Evolutionary conservation across 352 stramenopile species (phyloP).

Genomic region (Phytophthora litchii): DNA sequence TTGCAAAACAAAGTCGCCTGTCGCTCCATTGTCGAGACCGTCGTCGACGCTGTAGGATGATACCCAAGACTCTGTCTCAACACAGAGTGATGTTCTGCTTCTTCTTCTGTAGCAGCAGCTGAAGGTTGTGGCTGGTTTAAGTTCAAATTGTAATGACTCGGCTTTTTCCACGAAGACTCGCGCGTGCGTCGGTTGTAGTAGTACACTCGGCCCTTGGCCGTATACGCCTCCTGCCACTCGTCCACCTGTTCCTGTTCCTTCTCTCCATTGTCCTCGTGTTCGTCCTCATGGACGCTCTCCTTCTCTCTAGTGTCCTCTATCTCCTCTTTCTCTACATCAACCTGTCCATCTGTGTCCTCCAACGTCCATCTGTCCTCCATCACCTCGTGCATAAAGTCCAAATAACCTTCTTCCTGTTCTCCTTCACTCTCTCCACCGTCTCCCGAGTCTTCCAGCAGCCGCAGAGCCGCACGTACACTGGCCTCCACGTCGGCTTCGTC

Average conservation of each 20-base stretch:
- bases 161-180: slow-evolving; percentile 85
- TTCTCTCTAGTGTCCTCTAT: slow-evolving; percentile 8
- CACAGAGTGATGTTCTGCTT: slow-evolving; percentile 26
- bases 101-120: slow-evolving; percentile 15
- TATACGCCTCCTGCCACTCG: slow-evolving; percentile 87
- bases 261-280: slow-evolving; percentile 10
- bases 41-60: slow-evolving; percentile 25
- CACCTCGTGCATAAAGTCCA: slow-evolving; percentile 61
- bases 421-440: slow-evolving; percentile 28
- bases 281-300: not conserved
- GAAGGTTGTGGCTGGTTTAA: slow-evolving; percentile 13
- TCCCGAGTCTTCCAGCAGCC: slow-evolving; percentile 46
- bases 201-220: slow-evolving; percentile 85
- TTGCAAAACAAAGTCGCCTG: slow-evolving; percentile 70
- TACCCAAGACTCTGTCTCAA: slow-evolving; percentile 41
- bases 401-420: slow-evolving; percentile 32
- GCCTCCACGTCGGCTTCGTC: slow-evolving; percentile 53
- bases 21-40: slow-evolving; percentile 32
- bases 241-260: slow-evolving; percentile 33
- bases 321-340: slow-evolving; percentile 3
- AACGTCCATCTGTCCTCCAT: slow-evolving; percentile 45
- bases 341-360: slow-evolving; percentile 23
- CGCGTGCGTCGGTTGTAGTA: slow-evolving; percentile 89
- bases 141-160: slow-evolving; percentile 32
- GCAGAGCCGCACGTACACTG: slow-evolving; percentile 55